phyloP scores from a whole-genome alignment of 164 flowering plant species.

The Berberis vulgaris region DNA sequence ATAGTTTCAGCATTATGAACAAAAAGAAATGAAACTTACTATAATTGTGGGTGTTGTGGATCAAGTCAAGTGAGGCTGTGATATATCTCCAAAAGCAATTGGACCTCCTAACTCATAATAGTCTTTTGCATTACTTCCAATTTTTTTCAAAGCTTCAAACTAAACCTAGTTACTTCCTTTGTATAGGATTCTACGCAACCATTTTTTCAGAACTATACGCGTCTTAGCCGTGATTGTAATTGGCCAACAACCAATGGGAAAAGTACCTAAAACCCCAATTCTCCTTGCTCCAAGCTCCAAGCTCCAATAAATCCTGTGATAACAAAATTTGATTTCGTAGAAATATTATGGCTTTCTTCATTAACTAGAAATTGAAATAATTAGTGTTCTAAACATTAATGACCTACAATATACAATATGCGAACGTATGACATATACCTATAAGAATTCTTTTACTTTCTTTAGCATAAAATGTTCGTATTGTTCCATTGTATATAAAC shows the following conservation, averaged over 20 bases:
- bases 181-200: not conserved
- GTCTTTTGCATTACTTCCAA: slow-evolving; percentile 10
- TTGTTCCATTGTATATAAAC: no score
- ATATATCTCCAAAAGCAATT: slow-evolving; percentile 22
- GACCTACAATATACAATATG: no score
- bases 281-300: slow-evolving; percentile 39
- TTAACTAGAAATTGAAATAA: not conserved
- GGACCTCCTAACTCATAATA: slow-evolving; percentile 23
- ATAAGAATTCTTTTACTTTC: no score
- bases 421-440: no score
- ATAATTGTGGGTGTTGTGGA: slow-evolving; percentile 18
- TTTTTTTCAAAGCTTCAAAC: slow-evolving; percentile 31
- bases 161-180: slow-evolving; percentile 15
- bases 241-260: slow-evolving; percentile 51
- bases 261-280: slow-evolving; percentile 30
- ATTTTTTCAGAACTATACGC: not conserved
- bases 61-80: slow-evolving; percentile 29
- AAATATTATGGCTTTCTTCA: not conserved
- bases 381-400: not conserved
- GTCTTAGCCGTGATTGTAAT: slow-evolving; percentile 22
- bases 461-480: no score
- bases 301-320: slow-evolving; percentile 27
- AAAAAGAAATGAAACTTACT: not conserved
- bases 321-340: not conserved
- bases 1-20: no score